These are phyloP conservation scores for Monosporascus ibericus DNA, from an alignment of 2,329 filamentous ascomycete genomes.

Conservation along the genomic window DNA sequence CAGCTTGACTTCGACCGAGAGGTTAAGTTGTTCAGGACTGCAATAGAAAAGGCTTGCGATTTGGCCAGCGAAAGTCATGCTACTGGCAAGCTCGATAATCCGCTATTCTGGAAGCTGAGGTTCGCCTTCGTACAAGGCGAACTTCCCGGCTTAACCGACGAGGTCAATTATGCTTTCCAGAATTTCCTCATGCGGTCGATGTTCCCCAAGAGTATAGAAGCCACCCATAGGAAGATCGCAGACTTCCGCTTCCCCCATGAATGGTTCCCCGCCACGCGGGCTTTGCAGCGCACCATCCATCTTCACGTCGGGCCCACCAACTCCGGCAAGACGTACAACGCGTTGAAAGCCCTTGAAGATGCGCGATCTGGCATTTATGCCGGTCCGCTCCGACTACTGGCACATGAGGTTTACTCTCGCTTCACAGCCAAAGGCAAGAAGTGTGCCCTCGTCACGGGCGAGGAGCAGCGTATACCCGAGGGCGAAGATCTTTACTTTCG, in stretches of 20 bases:
- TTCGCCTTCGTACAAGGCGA: conserved; percentile 53
- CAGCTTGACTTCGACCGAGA: conserved; percentile 39
- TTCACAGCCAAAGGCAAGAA: conserved; percentile 70
- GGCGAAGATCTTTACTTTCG: conserved; percentile 53
- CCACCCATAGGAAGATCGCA: conserved; percentile 60
- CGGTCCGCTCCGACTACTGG: conserved; percentile 79
- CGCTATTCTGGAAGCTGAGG: conserved; percentile 52
- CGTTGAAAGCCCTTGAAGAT: conserved; percentile 74
- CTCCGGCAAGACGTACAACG: conserved; percentile 96
- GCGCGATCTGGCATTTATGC: conserved; percentile 79
- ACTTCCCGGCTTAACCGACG: conserved; percentile 41
- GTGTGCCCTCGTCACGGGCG: conserved; percentile 82
- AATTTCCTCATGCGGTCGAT: conserved; percentile 53
- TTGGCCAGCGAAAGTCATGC: conserved; percentile 33
- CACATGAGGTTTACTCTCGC: conserved; percentile 90
- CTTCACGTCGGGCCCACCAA: conserved; percentile 96
- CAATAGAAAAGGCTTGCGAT: conserved; percentile 38
- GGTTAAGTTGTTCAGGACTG: conserved; percentile 37
- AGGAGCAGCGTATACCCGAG: conserved; percentile 71
- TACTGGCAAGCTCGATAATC: conserved; percentile 38
- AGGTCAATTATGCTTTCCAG: conserved; percentile 64
- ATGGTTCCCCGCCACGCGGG: conserved; percentile 83
- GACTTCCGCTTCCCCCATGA: conserved; percentile 85
- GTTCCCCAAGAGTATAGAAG: conserved; percentile 50
- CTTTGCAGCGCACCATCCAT: conserved; percentile 76